A percentile compares a stretch with the other conserved stretches of the same genome.
These are phyloP conservation scores for Yarrowia osloensis DNA, from an alignment of 805 yeast species.

Conservation along the genomic window DNA sequence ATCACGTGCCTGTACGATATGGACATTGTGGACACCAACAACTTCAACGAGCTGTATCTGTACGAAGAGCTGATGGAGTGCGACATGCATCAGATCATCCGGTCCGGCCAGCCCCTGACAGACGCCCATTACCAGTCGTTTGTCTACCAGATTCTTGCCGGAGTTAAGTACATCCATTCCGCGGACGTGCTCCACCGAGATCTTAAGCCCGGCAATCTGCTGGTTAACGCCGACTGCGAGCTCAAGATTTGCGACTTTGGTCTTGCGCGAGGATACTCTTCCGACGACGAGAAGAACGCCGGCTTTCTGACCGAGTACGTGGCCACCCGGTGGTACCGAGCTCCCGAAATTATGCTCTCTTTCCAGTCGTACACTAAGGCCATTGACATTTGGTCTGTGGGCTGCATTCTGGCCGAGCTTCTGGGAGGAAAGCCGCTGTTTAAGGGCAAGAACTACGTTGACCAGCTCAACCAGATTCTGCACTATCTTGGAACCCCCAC, in stretches of 20 bases:
- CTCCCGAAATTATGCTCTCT: slow-evolving; percentile 95
- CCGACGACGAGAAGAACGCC: slow-evolving; percentile 77
- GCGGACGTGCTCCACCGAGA: slow-evolving; percentile 94
- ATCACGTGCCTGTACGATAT: slow-evolving; percentile 93
- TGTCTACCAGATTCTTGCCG: slow-evolving; percentile 88
- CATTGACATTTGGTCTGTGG: slow-evolving; percentile 97
- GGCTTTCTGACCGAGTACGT: slow-evolving; percentile 98
- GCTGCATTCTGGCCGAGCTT: slow-evolving; percentile 93
- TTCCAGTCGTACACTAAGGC: slow-evolving; percentile 95
- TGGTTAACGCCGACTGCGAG: slow-evolving; percentile 96
- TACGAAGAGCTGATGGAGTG: slow-evolving; percentile 98
- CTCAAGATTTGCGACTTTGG: slow-evolving; percentile 96
- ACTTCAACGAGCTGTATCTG: slow-evolving; percentile 86
- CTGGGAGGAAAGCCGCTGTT: slow-evolving; percentile 89
- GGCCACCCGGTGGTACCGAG: slow-evolving; percentile 98
- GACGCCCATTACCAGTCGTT: slow-evolving; percentile 95
- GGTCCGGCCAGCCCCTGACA: slow-evolving; percentile 89
- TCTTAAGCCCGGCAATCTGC: slow-evolving; percentile 87
- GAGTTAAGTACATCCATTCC: slow-evolving; percentile 83
- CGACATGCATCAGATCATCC: slow-evolving; percentile 95
- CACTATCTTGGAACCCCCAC: slow-evolving; percentile 91
- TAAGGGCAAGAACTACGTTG: slow-evolving; percentile 94
- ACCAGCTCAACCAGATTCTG: slow-evolving; percentile 86
- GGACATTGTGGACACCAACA: slow-evolving; percentile 78
- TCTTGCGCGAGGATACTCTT: slow-evolving; percentile 85